Percentiles rank a stretch among this genome's conserved stretches.
Evolutionary conservation across 169 alveolate species (phyloP).

Genomic region (Theileria parva): DNA sequence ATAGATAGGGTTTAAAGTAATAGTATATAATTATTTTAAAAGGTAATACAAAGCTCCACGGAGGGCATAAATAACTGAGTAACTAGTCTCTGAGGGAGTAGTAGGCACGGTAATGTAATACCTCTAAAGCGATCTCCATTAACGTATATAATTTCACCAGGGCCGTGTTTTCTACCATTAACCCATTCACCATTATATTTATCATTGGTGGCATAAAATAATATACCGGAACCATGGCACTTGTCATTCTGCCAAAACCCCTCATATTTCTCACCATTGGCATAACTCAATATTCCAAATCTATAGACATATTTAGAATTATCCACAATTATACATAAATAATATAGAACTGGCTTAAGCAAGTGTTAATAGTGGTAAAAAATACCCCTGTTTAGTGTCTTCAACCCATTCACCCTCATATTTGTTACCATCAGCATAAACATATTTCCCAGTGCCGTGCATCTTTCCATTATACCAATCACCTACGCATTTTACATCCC

Average conservation of each 20-base stretch:
- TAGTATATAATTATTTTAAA: no score
- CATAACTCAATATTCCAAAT: slow-evolving; percentile 84
- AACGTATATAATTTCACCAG: slow-evolving; percentile 91
- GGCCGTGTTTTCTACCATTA: slow-evolving; percentile 90
- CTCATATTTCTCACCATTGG: slow-evolving; percentile 90
- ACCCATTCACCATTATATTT: slow-evolving; percentile 93
- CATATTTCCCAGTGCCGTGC: slow-evolving; percentile 92
- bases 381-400: slow-evolving; percentile 91
- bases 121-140: slow-evolving; percentile 88
- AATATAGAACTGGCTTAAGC: neutral
- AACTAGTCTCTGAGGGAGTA: no score
- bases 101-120: neutral
- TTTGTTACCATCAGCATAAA: slow-evolving; percentile 87
- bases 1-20: no score
- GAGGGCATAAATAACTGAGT: neutral
- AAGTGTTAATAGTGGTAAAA: slow-evolving; percentile 69
- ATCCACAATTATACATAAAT: no score
- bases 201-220: slow-evolving; percentile 86
- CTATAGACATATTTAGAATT: slow-evolving; percentile 21
- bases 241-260: slow-evolving; percentile 93
- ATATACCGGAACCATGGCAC: slow-evolving; percentile 91
- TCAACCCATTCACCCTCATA: slow-evolving; percentile 95
- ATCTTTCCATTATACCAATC: slow-evolving; percentile 93
- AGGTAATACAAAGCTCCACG: no score
- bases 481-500: slow-evolving; percentile 53